Evolutionary conservation across 345 rosid genomes (phyloP).

Genomic region (Murraya koenigii): DNA sequence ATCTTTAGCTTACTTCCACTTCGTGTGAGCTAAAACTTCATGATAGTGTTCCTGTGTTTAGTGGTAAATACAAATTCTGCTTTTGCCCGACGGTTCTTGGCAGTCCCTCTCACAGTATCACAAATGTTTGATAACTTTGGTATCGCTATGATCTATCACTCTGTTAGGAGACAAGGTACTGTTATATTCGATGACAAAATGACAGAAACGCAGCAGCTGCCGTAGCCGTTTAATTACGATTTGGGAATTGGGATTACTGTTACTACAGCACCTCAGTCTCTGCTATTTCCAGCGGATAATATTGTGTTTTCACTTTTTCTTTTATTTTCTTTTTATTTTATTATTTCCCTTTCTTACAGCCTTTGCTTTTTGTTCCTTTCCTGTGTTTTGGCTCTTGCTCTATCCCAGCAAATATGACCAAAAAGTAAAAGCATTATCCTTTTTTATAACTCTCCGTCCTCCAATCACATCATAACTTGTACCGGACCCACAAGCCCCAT

Average conservation of each 20-base stretch:
- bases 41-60: background rate
- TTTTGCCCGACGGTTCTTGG: background rate
- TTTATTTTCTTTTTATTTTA: too few species aligned
- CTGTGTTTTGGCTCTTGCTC: background rate
- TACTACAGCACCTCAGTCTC: background rate
- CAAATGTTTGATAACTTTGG: background rate
- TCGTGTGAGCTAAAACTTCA: background rate
- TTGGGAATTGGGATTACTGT: constrained; percentile 16
- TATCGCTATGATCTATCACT: background rate
- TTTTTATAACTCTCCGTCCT: background rate
- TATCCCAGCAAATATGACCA: constrained; percentile 22
- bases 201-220: background rate
- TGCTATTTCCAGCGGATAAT: constrained; percentile 13
- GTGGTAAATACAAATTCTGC: background rate
- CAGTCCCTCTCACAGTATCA: background rate
- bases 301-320: constrained; percentile 13
- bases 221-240: constrained; percentile 3
- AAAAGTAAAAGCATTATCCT: constrained; percentile 12
- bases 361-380: constrained; percentile 13
- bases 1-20: background rate
- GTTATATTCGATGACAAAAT: background rate
- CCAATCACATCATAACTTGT: background rate
- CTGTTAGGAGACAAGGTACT: background rate
- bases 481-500: background rate
- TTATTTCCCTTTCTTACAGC: constrained; percentile 2